Conservation (phyloP, 1,139 yeast genomes). For the Pneumocystis oryctolagi region DNA sequence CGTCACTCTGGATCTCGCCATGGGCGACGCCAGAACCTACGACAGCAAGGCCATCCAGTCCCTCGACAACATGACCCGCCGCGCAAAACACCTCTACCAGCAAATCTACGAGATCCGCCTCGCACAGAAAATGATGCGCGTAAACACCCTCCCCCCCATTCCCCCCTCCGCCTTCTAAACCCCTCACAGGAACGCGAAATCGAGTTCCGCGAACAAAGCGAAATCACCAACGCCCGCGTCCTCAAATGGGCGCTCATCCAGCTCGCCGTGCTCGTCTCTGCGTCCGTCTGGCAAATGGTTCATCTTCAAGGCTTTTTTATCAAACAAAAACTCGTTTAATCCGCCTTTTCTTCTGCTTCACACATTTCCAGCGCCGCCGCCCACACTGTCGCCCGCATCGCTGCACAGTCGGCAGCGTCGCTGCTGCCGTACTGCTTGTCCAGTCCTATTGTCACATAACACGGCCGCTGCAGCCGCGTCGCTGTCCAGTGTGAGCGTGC, state of each 20-base stretch:
- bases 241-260: constrained; percentile 54
- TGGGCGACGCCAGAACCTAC: background rate
- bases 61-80: background rate
- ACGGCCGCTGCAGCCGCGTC: too few relatives aligned
- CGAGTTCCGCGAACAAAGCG: constrained; percentile 50
- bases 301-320: constrained; percentile 26
- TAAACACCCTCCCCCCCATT: too few relatives aligned
- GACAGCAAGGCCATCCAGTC: background rate
- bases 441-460: too few relatives aligned
- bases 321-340: background rate
- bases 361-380: too few relatives aligned
- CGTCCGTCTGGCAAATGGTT: constrained; percentile 55
- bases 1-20: background rate
- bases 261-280: constrained; percentile 37
- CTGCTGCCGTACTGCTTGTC: too few relatives aligned
- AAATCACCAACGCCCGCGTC: constrained; percentile 48
- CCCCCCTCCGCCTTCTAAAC: background rate
- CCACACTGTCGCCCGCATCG: too few relatives aligned
- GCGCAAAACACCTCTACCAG: background rate
- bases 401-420: too few relatives aligned
- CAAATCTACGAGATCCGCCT: background rate
- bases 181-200: constrained; percentile 41
- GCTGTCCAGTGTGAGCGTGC: too few relatives aligned
- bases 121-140: background rate
- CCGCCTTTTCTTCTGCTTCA: too few relatives aligned